These are phyloP conservation scores for Clavispora carvajalis DNA, from an alignment of 805 yeast species.

Conservation along the genomic window DNA sequence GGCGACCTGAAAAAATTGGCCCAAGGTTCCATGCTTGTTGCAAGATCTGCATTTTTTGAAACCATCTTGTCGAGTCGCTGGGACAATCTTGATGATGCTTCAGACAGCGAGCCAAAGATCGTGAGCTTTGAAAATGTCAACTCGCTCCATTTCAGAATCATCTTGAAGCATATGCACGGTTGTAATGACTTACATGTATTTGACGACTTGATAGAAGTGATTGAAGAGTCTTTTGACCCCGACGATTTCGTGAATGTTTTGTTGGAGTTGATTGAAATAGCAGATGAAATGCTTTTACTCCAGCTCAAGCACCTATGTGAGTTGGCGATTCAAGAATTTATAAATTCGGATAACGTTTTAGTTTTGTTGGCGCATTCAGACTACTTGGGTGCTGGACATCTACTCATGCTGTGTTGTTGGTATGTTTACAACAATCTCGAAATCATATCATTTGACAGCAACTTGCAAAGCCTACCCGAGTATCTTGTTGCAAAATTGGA, in stretches of 20 bases:
- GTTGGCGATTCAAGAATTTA: conserved; percentile 49
- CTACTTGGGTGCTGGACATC: conserved; percentile 44
- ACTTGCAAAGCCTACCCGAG: conserved; percentile 23
- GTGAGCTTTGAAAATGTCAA: conserved; percentile 43
- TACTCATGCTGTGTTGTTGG: conserved; percentile 61
- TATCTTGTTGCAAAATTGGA: conserved; percentile 26
- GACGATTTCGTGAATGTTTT: conserved; percentile 48
- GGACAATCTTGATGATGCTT: conserved; percentile 20
- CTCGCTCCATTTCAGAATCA: conserved; percentile 38
- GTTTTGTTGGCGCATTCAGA: conserved; percentile 52
- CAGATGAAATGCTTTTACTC: conserved; percentile 59
- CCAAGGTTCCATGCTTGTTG: conserved; percentile 48
- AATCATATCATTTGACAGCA: conserved; percentile 46
- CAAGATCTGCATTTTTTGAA: conserved; percentile 61
- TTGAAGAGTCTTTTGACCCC: conserved; percentile 6
- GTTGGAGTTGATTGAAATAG: conserved; percentile 52
- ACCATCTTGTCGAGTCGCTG: conserved; percentile 52
- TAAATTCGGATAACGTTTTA: conserved; percentile 56
- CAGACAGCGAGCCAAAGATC: conserved; percentile 4
- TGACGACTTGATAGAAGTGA: conserved; percentile 15
- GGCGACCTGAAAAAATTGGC: conserved; percentile 42
- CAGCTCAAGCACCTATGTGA: conserved; percentile 61
- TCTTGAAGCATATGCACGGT: conserved; percentile 58
- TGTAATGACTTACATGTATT: conserved; percentile 37
- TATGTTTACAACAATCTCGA: conserved; percentile 64